Conservation (phyloP, 805 yeast genomes). For the Ogataea paraovalis region DNA sequence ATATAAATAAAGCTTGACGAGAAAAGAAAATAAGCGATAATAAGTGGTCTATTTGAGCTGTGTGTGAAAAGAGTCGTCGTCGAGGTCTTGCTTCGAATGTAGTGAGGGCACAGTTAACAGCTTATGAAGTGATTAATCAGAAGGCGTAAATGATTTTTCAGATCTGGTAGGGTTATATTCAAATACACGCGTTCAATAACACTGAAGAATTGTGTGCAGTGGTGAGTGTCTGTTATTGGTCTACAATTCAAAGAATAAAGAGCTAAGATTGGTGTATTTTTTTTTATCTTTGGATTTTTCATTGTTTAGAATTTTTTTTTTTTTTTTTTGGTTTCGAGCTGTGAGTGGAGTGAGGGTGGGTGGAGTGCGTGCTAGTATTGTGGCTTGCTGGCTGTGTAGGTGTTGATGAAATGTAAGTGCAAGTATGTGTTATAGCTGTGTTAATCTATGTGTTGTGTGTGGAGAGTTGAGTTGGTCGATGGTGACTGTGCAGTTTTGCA, state of each 20-base stretch:
- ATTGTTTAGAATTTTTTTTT: neutral
- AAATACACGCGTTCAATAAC: too few relatives aligned
- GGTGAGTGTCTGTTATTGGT: too few relatives aligned
- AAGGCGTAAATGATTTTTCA: too few relatives aligned
- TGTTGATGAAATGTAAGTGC: too few relatives aligned
- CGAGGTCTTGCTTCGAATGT: neutral
- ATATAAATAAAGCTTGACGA: neutral
- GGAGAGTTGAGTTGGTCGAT: neutral
- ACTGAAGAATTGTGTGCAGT: neutral
- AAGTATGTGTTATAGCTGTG: neutral
- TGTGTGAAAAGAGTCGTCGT: neutral
- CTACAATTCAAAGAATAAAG: too few relatives aligned
- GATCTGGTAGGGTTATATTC: too few relatives aligned
- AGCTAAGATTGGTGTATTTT: too few relatives aligned
- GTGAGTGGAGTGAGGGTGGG: neutral
- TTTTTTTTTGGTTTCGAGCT: neutral
- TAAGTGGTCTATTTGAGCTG: too few relatives aligned
- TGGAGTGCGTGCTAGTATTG: neutral
- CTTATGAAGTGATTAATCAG: too few relatives aligned
- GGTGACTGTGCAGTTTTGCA: neutral
- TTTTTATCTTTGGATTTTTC: neutral
- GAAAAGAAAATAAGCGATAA: neutral
- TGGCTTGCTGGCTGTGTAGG: neutral
- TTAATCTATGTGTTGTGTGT: neutral
- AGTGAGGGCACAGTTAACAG: neutral